Conservation (phyloP, 2,329 filamentous ascomycete species). For the Blumeria graminis region DNA sequence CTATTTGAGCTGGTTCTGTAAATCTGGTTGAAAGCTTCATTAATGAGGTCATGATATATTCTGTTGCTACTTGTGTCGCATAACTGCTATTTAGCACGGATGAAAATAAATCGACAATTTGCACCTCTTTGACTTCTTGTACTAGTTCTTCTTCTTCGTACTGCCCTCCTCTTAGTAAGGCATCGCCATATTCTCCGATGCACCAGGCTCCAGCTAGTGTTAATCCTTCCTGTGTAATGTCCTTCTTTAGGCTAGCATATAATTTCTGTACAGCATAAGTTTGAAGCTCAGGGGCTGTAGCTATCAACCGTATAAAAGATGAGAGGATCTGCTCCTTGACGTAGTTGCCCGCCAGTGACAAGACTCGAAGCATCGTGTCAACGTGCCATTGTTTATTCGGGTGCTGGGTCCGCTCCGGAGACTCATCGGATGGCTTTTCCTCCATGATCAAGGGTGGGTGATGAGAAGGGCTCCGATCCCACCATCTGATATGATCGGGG, state of each 20-base stretch:
- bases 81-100: conserved; percentile 89
- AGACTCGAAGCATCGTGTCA: conserved; percentile 84
- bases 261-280: conserved; percentile 93
- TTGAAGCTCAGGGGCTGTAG: conserved; percentile 80
- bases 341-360: conserved; percentile 85
- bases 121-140: conserved; percentile 54
- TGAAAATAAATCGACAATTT: conserved; percentile 79
- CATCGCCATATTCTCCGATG: conserved; percentile 89
- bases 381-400: conserved; percentile 98
- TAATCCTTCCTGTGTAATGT: conserved; percentile 91
- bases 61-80: conserved; percentile 67
- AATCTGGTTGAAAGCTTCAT: conserved; percentile 89
- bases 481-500: no score
- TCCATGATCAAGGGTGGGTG: no score
- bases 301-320: conserved; percentile 85
- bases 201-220: conserved; percentile 90
- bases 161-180: conserved; percentile 65
- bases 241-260: conserved; percentile 73
- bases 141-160: conserved; percentile 90
- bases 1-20: conserved; percentile 60
- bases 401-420: no score
- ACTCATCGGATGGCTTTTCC: no score
- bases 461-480: no score
- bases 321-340: conserved; percentile 96
- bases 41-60: conserved; percentile 86